Evolutionary conservation across 192 early-diverging fungal genomes (phyloP).

Genomic region (Coemansia sp.): DNA sequence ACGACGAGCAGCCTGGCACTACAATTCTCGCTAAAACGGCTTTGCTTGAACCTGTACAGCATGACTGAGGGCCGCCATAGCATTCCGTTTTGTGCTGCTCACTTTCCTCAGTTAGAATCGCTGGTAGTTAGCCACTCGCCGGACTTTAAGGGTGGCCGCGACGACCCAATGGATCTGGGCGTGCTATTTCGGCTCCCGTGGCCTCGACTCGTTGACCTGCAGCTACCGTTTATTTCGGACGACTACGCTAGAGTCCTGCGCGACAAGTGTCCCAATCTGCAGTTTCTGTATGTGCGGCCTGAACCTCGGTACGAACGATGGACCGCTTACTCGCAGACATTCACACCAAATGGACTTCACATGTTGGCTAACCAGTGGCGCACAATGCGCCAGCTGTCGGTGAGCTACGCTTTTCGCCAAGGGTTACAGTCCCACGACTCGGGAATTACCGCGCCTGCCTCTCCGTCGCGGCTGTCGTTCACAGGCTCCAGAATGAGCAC

Average conservation of each 20-base stretch:
- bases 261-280: conserved; percentile 47
- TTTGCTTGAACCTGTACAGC: conserved; percentile 41
- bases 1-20: conserved; percentile 35
- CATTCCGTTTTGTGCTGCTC: conserved; percentile 47
- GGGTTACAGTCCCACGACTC: conserved; percentile 1
- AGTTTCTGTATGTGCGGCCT: conserved; percentile 36
- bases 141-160: conserved; percentile 32
- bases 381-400: conserved; percentile 41
- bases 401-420: conserved; percentile 43
- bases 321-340: conserved; percentile 45
- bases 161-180: conserved; percentile 39
- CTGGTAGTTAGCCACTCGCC: conserved; percentile 43
- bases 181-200: conserved; percentile 50
- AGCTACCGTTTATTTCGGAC: conserved; percentile 51
- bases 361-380: conserved; percentile 43
- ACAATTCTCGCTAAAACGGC: conserved; percentile 43
- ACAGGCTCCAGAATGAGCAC: conserved; percentile 22
- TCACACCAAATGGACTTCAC: conserved; percentile 36
- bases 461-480: conserved; percentile 34
- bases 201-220: conserved; percentile 38
- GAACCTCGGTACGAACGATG: conserved; percentile 55
- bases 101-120: conserved; percentile 49
- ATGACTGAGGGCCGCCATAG: conserved; percentile 37
- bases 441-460: background rate
- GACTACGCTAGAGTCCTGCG: conserved; percentile 23